phyloP scores from a whole-genome alignment of 169 alveolate species.

The Plasmodium chabaudi region DNA sequence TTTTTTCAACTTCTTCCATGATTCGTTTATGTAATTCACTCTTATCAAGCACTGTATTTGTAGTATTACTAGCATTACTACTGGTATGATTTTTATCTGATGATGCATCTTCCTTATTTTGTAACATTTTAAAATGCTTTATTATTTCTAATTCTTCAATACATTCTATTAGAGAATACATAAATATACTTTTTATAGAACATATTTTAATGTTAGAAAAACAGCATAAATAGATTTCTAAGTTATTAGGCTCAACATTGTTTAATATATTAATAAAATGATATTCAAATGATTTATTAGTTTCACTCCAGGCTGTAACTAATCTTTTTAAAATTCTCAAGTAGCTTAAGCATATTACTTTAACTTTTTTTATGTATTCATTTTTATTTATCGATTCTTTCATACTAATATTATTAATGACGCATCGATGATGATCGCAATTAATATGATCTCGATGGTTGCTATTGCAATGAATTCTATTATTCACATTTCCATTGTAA shows the following conservation, averaged over 20 bases:
- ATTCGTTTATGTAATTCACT: slow-evolving; percentile 23
- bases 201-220: slow-evolving; percentile 56
- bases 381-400: slow-evolving; percentile 12
- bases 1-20: slow-evolving; percentile 32
- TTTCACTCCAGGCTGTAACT: slow-evolving; percentile 43
- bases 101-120: slow-evolving; percentile 1
- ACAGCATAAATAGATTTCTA: slow-evolving; percentile 51
- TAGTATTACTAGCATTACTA: neutral
- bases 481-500: neutral
- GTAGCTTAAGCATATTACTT: slow-evolving; percentile 45
- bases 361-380: slow-evolving; percentile 27
- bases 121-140: slow-evolving; percentile 21
- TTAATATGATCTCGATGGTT: neutral
- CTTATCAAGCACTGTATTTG: neutral
- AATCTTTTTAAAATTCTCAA: slow-evolving; percentile 49
- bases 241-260: slow-evolving; percentile 34
- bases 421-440: neutral
- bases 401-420: neutral
- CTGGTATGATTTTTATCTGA: neutral
- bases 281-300: slow-evolving; percentile 51
- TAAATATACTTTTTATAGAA: slow-evolving; percentile 22
- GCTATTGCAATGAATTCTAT: neutral
- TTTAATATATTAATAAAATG: slow-evolving; percentile 56
- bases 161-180: slow-evolving; percentile 49
- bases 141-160: slow-evolving; percentile 64